Evolutionary conservation across 768 basidiomycete species (phyloP).

Genomic region (Boletus subcaerulescens): DNA sequence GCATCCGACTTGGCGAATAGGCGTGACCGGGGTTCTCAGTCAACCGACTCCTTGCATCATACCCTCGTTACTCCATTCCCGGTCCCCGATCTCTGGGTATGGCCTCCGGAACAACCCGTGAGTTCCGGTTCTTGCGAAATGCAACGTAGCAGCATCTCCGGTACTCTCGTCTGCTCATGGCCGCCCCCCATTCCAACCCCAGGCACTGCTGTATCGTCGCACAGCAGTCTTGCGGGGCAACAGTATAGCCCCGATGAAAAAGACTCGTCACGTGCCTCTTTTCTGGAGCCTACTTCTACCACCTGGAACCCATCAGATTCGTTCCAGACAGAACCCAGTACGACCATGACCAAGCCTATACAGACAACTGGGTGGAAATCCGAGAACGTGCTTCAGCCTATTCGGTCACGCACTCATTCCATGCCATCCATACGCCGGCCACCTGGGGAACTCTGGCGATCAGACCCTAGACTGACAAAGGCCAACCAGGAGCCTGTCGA

Average conservation of each 20-base stretch:
- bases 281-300: constrained; percentile 7
- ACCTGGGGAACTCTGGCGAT: constrained; percentile 18
- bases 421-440: constrained; percentile 18
- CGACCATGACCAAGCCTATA: constrained; percentile 2
- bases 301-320: constrained; percentile 4
- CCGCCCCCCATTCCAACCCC: constrained; percentile 13
- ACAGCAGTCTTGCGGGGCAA: constrained; percentile 4
- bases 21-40: background rate
- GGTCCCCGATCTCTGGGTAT: constrained; percentile 13
- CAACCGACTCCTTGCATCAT: constrained; percentile 6
- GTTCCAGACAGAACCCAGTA: background rate
- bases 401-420: constrained; percentile 11
- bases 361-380: constrained; percentile 15
- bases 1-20: constrained; percentile 20
- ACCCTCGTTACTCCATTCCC: constrained; percentile 6
- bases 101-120: constrained; percentile 9
- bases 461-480: constrained; percentile 10
- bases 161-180: constrained; percentile 22
- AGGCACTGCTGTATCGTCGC: background rate
- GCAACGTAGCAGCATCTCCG: constrained; percentile 4
- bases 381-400: constrained; percentile 19
- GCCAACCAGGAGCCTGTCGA: constrained; percentile 1
- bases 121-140: constrained; percentile 6
- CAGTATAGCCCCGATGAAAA: constrained; percentile 1
- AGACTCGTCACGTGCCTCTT: constrained; percentile 8